These are phyloP conservation scores for Pseudodiploospora longispora DNA, from an alignment of 2,329 filamentous ascomycete species.

Conservation along the genomic window DNA sequence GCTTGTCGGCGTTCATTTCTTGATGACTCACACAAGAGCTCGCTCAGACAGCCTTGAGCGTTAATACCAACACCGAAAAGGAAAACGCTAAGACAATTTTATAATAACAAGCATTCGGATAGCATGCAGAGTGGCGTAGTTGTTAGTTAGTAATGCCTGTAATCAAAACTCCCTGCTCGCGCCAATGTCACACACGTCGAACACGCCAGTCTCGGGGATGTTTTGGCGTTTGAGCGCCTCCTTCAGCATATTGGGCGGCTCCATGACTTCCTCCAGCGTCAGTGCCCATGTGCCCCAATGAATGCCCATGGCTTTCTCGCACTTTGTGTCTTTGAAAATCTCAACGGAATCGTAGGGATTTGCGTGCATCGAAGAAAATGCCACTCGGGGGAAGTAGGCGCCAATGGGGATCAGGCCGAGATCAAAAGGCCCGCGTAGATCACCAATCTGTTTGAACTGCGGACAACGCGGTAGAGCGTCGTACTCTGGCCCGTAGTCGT, in stretches of 20 bases:
- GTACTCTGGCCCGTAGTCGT: conserved; percentile 65
- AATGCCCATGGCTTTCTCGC: conserved; percentile 71
- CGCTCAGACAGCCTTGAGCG: too few relatives aligned
- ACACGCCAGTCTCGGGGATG: conserved; percentile 62
- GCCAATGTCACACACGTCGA: conserved; percentile 78
- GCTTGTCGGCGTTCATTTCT: too few relatives aligned
- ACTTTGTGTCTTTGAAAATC: conserved; percentile 79
- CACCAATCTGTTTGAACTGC: conserved; percentile 77
- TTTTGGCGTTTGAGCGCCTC: conserved; percentile 62
- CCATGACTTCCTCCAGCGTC: conserved; percentile 75
- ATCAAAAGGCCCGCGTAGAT: conserved; percentile 76
- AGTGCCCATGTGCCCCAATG: conserved; percentile 91
- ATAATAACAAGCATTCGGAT: too few relatives aligned
- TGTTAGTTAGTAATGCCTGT: too few relatives aligned
- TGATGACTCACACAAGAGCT: too few relatives aligned
- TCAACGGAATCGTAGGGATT: conserved; percentile 83
- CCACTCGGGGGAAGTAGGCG: conserved; percentile 64
- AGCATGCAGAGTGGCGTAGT: too few relatives aligned
- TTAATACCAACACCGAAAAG: too few relatives aligned
- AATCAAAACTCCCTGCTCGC: conserved; percentile 68
- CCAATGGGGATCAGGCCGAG: conserved; percentile 90
- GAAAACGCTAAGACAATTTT: too few relatives aligned
- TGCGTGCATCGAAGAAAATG: conserved; percentile 78
- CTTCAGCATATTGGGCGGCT: conserved; percentile 67
- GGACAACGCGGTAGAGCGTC: conserved; percentile 65